Conservation (phyloP, 1,284 basidiomycete genomes). For the Amylostereum chailletii region DNA sequence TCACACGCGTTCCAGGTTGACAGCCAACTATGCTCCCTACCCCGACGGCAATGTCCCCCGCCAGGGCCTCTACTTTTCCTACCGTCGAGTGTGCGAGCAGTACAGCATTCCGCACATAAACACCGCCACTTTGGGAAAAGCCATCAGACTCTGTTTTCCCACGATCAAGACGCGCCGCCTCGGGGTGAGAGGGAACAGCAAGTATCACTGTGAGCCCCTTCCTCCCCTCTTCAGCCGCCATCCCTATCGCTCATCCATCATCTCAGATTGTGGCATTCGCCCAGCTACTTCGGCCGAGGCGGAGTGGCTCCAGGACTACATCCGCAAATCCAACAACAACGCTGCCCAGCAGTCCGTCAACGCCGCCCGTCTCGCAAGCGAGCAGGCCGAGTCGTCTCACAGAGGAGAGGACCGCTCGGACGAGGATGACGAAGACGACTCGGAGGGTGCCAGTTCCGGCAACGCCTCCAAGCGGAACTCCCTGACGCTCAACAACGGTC, state of each 20-base stretch:
- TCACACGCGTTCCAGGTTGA: slow-evolving; percentile 46
- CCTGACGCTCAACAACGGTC: slow-evolving; percentile 52
- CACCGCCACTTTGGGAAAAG: slow-evolving; percentile 89
- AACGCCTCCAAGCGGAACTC: slow-evolving; percentile 66
- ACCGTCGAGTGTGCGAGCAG: slow-evolving; percentile 82
- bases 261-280: slow-evolving; percentile 78
- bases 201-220: slow-evolving; percentile 74
- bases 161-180: slow-evolving; percentile 89
- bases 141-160: slow-evolving; percentile 85
- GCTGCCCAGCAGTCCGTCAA: slow-evolving; percentile 67
- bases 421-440: slow-evolving; percentile 79
- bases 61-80: slow-evolving; percentile 86
- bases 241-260: slow-evolving; percentile 5
- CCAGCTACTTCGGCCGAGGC: slow-evolving; percentile 83
- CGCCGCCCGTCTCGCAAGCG: slow-evolving; percentile 56
- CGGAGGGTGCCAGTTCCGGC: slow-evolving; percentile 59
- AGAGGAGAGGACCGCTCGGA: slow-evolving; percentile 64
- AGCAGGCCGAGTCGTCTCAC: slow-evolving; percentile 45
- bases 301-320: slow-evolving; percentile 84
- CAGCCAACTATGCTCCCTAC: slow-evolving; percentile 82
- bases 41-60: slow-evolving; percentile 84
- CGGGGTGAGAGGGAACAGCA: slow-evolving; percentile 86
- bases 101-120: slow-evolving; percentile 90
- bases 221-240: slow-evolving; percentile 8
- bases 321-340: slow-evolving; percentile 79